Evolutionary conservation across 1,284 basidiomycete species (phyloP).

Genomic region (Papiliotrema nemorosa): DNA sequence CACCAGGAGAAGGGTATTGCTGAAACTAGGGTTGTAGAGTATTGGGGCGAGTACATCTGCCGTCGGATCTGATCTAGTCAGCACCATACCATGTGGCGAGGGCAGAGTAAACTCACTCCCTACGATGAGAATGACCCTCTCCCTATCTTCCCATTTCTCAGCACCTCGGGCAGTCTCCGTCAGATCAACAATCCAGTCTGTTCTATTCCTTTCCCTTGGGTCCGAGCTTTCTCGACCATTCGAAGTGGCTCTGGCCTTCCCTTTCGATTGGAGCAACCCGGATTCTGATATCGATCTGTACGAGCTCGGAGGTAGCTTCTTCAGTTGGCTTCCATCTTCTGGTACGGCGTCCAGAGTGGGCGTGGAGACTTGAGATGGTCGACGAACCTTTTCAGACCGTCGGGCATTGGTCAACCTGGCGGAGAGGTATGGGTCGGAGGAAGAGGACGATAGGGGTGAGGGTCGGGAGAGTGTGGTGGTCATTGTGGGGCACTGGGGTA

Average conservation of each 20-base stretch:
- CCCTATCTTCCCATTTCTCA: constrained; percentile 22
- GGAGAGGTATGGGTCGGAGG: not conserved
- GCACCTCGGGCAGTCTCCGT: constrained; percentile 21
- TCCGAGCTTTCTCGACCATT: too few relatives aligned
- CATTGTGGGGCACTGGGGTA: too few relatives aligned
- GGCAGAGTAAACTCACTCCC: constrained; percentile 24
- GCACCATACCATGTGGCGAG: not conserved
- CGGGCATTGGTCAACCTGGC: not conserved
- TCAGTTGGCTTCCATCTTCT: not conserved
- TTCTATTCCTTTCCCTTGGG: constrained; percentile 4
- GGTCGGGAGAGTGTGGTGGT: not conserved
- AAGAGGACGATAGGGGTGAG: not conserved
- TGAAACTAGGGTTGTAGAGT: constrained; percentile 31
- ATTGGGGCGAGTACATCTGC: constrained; percentile 28
- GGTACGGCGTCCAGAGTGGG: constrained; percentile 3
- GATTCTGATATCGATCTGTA: not conserved
- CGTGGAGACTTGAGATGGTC: not conserved
- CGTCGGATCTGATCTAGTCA: constrained; percentile 21
- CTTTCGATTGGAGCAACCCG: not conserved
- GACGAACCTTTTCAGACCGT: not conserved
- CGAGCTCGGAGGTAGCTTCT: not conserved
- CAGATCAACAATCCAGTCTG: constrained; percentile 32
- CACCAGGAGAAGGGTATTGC: constrained; percentile 33
- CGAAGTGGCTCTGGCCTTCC: not conserved
- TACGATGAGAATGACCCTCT: constrained; percentile 31